phyloP scores from a whole-genome alignment of 768 basidiomycete species.

The Pleurotus tuoliensis region DNA sequence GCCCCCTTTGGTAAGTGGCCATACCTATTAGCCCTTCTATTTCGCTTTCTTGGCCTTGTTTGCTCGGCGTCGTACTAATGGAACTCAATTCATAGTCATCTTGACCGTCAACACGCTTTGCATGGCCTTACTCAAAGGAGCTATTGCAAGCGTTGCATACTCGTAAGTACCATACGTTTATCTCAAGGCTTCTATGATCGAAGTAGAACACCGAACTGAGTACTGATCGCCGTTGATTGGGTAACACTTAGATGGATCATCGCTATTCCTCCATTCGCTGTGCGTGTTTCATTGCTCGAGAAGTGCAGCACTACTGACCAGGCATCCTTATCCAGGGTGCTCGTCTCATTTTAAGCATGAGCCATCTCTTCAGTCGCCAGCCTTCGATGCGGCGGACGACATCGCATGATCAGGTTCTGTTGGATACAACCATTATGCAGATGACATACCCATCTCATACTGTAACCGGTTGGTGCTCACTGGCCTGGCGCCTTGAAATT shows the following conservation, averaged over 20 bases:
- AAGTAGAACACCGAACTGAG: no score
- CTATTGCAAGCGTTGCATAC: constrained; percentile 16
- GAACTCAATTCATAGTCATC: constrained; percentile 9
- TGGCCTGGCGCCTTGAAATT: background rate
- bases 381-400: background rate
- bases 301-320: background rate
- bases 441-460: background rate
- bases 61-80: no score
- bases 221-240: background rate
- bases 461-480: background rate
- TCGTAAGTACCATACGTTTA: constrained; percentile 12
- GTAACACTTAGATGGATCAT: constrained; percentile 15
- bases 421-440: constrained; percentile 1
- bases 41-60: background rate
- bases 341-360: constrained; percentile 22
- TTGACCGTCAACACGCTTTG: constrained; percentile 15
- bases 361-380: constrained; percentile 14
- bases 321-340: constrained; percentile 13
- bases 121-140: constrained; percentile 11
- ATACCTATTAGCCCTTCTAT: background rate
- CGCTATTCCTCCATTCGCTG: constrained; percentile 21
- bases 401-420: background rate
- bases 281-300: constrained; percentile 1
- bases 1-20: constrained; percentile 17
- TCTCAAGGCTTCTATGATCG: no score